Conservation (phyloP, 192 early-diverging fungal species). For the Helicostylum pulchrum region DNA sequence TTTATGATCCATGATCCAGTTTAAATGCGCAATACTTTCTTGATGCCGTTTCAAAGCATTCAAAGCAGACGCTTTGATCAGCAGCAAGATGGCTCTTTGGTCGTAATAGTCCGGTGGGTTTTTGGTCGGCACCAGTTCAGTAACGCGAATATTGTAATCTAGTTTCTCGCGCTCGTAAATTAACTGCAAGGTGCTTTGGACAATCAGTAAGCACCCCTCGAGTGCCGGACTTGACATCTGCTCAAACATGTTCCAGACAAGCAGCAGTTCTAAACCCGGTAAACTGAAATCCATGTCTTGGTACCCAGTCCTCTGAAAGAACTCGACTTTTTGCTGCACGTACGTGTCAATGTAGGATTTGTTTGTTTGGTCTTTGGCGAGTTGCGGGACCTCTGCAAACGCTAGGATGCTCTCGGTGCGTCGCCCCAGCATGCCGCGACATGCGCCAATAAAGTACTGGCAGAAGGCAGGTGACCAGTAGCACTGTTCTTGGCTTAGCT, state of each 20-base stretch:
- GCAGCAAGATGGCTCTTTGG: conserved; percentile 34
- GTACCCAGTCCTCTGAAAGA: conserved; percentile 35
- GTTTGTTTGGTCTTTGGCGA: conserved; percentile 34
- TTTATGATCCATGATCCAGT: conserved; percentile 42
- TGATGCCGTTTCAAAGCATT: conserved; percentile 38
- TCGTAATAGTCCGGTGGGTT: conserved; percentile 20
- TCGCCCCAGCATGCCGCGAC: conserved; percentile 49
- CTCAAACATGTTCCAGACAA: conserved; percentile 45
- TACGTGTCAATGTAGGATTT: conserved; percentile 42
- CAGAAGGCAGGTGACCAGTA: conserved; percentile 51
- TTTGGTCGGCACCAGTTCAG: conserved; percentile 4
- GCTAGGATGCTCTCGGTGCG: conserved; percentile 66
- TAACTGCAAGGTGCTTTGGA: conserved; percentile 7
- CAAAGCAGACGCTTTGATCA: conserved; percentile 44
- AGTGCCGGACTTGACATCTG: conserved; percentile 37
- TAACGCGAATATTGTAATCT: conserved; percentile 4
- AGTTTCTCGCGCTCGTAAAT: conserved; percentile 18
- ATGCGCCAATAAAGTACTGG: conserved; percentile 43
- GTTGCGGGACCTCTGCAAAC: conserved; percentile 44
- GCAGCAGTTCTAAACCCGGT: conserved; percentile 44
- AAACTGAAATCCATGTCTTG: conserved; percentile 36
- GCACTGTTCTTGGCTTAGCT: conserved; percentile 32
- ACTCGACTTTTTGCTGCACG: conserved; percentile 38
- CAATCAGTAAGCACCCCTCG: conserved; percentile 17
- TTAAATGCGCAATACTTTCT: conserved; percentile 33